Conservation (phyloP, 2,329 filamentous ascomycete species). For the Stenocarpella maydis region DNA sequence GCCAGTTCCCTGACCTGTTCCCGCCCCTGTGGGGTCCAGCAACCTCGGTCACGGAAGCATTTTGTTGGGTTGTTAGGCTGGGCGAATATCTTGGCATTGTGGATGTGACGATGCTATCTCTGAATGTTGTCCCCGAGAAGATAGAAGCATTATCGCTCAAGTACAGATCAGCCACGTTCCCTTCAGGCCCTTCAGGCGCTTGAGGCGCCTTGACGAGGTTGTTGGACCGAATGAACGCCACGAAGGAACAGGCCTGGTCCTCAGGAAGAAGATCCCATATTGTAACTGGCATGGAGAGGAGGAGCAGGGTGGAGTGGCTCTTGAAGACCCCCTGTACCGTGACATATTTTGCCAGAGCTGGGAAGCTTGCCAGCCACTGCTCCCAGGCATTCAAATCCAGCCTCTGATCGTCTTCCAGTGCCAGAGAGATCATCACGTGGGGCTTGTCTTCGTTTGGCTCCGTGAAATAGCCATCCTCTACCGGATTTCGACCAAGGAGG, state of each 20-base stretch:
- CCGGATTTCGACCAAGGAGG: slow-evolving; percentile 35
- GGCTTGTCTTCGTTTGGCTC: slow-evolving; percentile 64
- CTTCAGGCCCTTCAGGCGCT: slow-evolving; percentile 31
- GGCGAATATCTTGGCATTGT: slow-evolving; percentile 37
- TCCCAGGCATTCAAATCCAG: slow-evolving; percentile 68
- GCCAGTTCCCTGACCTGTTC: slow-evolving; percentile 2
- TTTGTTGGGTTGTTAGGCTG: background rate
- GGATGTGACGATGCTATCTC: slow-evolving; percentile 36
- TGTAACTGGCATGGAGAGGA: slow-evolving; percentile 66
- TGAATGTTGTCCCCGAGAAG: slow-evolving; percentile 44
- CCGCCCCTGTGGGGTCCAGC: slow-evolving; percentile 10
- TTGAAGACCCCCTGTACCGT: slow-evolving; percentile 69
- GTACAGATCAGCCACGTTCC: slow-evolving; percentile 14
- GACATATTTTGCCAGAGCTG: slow-evolving; percentile 66
- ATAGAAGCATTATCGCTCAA: slow-evolving; percentile 41
- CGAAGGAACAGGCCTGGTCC: slow-evolving; percentile 63
- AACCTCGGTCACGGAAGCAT: background rate
- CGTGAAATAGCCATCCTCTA: slow-evolving; percentile 34
- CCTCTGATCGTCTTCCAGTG: slow-evolving; percentile 64
- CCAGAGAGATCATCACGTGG: slow-evolving; percentile 68
- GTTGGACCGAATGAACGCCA: slow-evolving; percentile 67
- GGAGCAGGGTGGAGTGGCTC: slow-evolving; percentile 65
- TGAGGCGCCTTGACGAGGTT: slow-evolving; percentile 54
- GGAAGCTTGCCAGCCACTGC: slow-evolving; percentile 63
- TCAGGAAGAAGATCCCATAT: slow-evolving; percentile 68